Percentiles rank a stretch among this genome's conserved stretches.
These are phyloP conservation scores for Ricinus communis DNA, from an alignment of 345 rosid genomes.

Conservation along the genomic window DNA sequence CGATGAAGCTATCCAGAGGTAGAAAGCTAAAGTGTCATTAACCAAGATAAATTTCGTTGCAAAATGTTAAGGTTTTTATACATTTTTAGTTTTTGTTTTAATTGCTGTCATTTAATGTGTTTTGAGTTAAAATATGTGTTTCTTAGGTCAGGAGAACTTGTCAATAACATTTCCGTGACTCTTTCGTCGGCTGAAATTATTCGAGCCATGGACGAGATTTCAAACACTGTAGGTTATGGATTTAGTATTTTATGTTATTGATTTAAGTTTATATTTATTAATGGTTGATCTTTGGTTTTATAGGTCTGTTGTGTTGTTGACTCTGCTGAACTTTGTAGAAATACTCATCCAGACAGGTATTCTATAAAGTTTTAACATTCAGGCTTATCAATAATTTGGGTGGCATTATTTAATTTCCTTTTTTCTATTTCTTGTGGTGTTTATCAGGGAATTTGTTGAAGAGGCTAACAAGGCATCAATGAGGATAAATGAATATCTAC, in stretches of 20 bases:
- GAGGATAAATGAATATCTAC: conserved; percentile 88
- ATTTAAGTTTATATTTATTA: neutral
- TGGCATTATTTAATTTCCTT: conserved; percentile 4
- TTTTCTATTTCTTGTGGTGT: neutral
- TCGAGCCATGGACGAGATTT: conserved; percentile 89
- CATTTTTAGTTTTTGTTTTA: neutral
- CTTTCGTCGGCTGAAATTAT: conserved; percentile 70
- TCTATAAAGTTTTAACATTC: neutral
- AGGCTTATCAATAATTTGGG: neutral
- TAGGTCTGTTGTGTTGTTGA: conserved; percentile 94
- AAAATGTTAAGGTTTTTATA: neutral
- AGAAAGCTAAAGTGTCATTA: neutral
- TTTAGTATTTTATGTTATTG: neutral
- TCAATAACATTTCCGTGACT: conserved; percentile 58
- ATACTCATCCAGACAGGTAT: conserved; percentile 95
- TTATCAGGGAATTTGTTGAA: conserved; percentile 75
- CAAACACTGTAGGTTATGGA: conserved; percentile 54
- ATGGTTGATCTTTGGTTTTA: conserved; percentile 14
- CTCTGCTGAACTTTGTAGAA: conserved; percentile 91
- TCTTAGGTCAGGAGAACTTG: conserved; percentile 75
- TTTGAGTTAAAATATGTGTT: neutral
- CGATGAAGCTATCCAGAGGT: conserved; percentile 91
- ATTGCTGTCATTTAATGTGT: neutral
- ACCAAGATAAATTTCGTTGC: neutral
- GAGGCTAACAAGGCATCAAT: conserved; percentile 87